Percentiles rank a stretch among this genome's conserved stretches.
phyloP scores from a whole-genome alignment of 495 filamentous ascomycete genomes.

The Aspergillus steynii region DNA sequence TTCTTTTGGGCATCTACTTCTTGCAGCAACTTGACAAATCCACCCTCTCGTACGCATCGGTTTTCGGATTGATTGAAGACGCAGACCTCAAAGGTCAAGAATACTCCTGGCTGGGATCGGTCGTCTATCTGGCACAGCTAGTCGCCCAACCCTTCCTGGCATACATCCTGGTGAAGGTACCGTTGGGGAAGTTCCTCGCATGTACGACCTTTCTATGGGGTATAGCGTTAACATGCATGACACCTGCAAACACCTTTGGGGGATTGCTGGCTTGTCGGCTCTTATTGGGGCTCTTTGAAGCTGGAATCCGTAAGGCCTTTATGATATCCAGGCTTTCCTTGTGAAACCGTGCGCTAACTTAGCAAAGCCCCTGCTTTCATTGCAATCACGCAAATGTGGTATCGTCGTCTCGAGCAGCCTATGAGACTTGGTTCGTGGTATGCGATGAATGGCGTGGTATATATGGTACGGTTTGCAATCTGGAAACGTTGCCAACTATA shows the following conservation, averaged over 20 bases:
- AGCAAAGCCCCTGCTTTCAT: slow-evolving; percentile 56
- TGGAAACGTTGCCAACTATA: too few relatives aligned
- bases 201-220: slow-evolving; percentile 63
- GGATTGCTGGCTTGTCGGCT: slow-evolving; percentile 58
- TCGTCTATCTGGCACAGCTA: slow-evolving; percentile 53
- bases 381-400: slow-evolving; percentile 65
- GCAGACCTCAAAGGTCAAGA: slow-evolving; percentile 47
- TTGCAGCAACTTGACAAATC: slow-evolving; percentile 61
- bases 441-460: slow-evolving; percentile 57
- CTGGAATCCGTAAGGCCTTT: slow-evolving; percentile 38
- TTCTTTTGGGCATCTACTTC: slow-evolving; percentile 44
- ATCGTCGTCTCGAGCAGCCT: slow-evolving; percentile 59
- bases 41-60: slow-evolving; percentile 53
- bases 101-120: slow-evolving; percentile 54
- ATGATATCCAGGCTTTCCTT: background rate
- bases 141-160: slow-evolving; percentile 44
- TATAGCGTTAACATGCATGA: slow-evolving; percentile 52
- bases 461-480: slow-evolving; percentile 40
- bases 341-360: background rate
- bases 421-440: slow-evolving; percentile 60
- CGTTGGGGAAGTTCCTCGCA: slow-evolving; percentile 53
- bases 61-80: slow-evolving; percentile 49
- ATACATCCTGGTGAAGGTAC: slow-evolving; percentile 41
- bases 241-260: slow-evolving; percentile 55
- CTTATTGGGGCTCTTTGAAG: slow-evolving; percentile 65